A percentile compares a stretch with the other conserved stretches of the same genome.
These are phyloP conservation scores for Mucuna pruriens DNA, from an alignment of 306 rosid genomes.

Conservation along the genomic window DNA sequence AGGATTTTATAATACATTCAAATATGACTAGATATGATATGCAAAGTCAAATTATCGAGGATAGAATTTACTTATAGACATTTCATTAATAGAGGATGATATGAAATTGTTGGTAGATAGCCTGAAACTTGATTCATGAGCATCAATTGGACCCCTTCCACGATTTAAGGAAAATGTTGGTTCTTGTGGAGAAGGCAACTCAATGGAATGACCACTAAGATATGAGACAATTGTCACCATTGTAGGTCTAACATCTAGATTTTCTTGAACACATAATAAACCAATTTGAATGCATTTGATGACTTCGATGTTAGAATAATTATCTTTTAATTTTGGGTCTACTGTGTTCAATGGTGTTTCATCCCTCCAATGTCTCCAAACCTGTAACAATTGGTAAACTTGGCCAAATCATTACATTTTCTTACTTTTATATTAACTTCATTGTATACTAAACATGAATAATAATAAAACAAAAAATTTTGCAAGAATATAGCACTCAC, in stretches of 20 bases:
- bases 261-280: slow-evolving; percentile 1
- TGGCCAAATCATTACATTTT: background rate
- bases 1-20: background rate
- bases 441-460: background rate
- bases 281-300: background rate
- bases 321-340: background rate
- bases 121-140: background rate
- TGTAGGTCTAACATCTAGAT: background rate
- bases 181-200: background rate
- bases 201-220: background rate
- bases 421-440: background rate
- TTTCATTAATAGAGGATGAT: background rate
- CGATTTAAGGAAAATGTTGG: background rate
- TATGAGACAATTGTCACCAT: background rate
- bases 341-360: background rate
- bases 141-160: background rate
- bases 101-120: background rate
- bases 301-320: background rate
- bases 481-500: background rate
- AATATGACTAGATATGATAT: background rate
- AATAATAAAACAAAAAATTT: background rate
- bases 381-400: background rate
- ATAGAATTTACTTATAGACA: background rate
- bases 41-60: background rate
- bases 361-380: background rate